Conservation (phyloP, 2,329 filamentous ascomycete genomes). For the Aspergillus felis region DNA sequence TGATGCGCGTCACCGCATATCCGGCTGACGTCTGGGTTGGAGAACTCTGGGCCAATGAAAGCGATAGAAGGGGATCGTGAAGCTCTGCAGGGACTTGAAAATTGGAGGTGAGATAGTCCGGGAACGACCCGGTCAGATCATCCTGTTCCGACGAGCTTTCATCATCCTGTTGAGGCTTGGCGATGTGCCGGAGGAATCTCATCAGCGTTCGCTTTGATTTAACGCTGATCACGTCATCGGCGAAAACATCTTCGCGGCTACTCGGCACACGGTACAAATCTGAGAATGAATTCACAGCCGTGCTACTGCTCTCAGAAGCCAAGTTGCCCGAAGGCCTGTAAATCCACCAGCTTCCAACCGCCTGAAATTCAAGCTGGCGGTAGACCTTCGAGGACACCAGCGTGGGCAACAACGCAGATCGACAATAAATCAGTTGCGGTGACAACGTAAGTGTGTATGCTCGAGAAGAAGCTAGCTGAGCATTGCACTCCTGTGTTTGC, state of each 20-base stretch:
- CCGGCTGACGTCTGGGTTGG: conserved; percentile 56
- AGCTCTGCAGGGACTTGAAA: conserved; percentile 68
- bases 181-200: conserved; percentile 89
- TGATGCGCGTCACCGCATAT: conserved; percentile 68
- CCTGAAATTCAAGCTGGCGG: conserved; percentile 86
- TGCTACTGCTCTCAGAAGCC: conserved; percentile 11
- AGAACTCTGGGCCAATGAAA: conserved; percentile 68
- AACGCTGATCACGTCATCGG: conserved; percentile 68
- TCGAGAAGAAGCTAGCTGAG: conserved; percentile 52
- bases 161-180: conserved; percentile 56
- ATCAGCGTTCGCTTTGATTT: conserved; percentile 82
- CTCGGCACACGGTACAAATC: conserved; percentile 71
- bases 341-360: conserved; percentile 90
- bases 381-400: conserved; percentile 88
- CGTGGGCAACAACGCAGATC: conserved; percentile 70
- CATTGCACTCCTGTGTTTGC: conserved; percentile 12
- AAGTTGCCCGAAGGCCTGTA: conserved; percentile 38
- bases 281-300: conserved; percentile 19
- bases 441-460: conserved; percentile 80
- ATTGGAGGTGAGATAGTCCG: conserved; percentile 44
- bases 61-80: conserved; percentile 61
- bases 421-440: conserved; percentile 81
- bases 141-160: conserved; percentile 46
- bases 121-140: conserved; percentile 52
- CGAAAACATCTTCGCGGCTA: conserved; percentile 87